Conservation (phyloP, 441 rosid genomes). For the Syzygium malaccense region DNA sequence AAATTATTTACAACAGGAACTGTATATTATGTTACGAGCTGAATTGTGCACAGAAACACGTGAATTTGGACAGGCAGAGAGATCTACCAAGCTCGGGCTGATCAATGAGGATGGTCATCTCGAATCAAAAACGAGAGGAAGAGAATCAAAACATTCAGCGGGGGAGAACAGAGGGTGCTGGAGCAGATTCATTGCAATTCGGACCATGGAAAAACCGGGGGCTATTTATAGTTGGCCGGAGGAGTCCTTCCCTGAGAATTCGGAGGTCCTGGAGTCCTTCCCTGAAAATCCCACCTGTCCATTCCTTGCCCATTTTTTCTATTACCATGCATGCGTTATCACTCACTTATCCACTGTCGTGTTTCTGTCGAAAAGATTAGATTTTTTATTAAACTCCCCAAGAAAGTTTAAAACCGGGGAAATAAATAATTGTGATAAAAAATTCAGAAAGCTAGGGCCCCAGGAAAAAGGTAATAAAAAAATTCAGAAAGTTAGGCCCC, state of each 20-base stretch:
- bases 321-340: background rate
- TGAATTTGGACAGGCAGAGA: background rate
- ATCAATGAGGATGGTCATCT: conserved; percentile 40
- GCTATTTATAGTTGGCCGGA: conserved; percentile 42
- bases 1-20: background rate
- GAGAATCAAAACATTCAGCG: background rate
- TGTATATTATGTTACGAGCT: background rate
- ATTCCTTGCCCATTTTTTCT: background rate
- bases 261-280: conserved; percentile 33
- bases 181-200: background rate
- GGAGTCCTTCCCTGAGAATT: conserved; percentile 54
- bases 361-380: background rate
- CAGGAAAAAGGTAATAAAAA: background rate
- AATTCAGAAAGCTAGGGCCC: background rate
- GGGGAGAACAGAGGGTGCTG: background rate
- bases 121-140: background rate
- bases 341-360: background rate
- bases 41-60: background rate
- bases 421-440: background rate
- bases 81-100: conserved; percentile 35
- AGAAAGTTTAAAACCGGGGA: background rate
- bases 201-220: background rate
- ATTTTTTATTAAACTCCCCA: background rate
- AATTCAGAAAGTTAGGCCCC: background rate
- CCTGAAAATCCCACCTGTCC: conserved; percentile 17